Base-by-base conservation (phyloP, 257 asterid genomes). In the Nyctanthes arbortristis region DNA sequence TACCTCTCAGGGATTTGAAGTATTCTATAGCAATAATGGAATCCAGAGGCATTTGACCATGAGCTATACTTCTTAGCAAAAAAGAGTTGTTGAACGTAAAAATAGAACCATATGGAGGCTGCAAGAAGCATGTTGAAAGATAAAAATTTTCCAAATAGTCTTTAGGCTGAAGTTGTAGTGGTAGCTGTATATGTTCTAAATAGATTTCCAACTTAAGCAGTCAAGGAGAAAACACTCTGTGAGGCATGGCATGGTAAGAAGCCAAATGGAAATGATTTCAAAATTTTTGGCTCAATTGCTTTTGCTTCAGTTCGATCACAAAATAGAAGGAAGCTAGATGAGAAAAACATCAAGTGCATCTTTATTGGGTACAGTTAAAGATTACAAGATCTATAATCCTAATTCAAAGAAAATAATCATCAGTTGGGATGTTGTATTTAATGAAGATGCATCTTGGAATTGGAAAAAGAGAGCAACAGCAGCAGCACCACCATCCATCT, bases 211-310 rank as follows among this genome's bases (percentile, higher is more conserved):
- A n/a, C n/a, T n/a, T n/a, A n/a, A 67, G 33, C 45, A 8, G 47
- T 67, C 8, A 28, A 7, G 28, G 18, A 22, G n/a, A 29, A 10
- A 20, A 67, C 71, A 9, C 62, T 47, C 1, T 28, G 52, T 28
- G 71, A 49, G 12, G 61, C 35, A 4, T 29, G 9, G 40, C 8
- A 7, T 18, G 36, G 34, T n/a, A n/a, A n/a, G n/a, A n/a, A n/a
- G 45, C 63, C 63, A 0, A 32, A n/a, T 12, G 18, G 27, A 1
- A 18, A 37, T 12, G 30, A 47, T 32, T 18, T 67, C 2, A 14
- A 52, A 14, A 12, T n/a, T n/a, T 67, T 67, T 31, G 63, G 71
- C 8, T 67, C 40, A 29, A 16, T 67, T 36, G n/a, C n/a, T n/a
- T n/a, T n/a, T n/a, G 63, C 62, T 36, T 36, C 9, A 12, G 43